These are phyloP conservation scores for Psilocybe subaeruginosa DNA, from an alignment of 768 basidiomycete species.

Conservation along the genomic window DNA sequence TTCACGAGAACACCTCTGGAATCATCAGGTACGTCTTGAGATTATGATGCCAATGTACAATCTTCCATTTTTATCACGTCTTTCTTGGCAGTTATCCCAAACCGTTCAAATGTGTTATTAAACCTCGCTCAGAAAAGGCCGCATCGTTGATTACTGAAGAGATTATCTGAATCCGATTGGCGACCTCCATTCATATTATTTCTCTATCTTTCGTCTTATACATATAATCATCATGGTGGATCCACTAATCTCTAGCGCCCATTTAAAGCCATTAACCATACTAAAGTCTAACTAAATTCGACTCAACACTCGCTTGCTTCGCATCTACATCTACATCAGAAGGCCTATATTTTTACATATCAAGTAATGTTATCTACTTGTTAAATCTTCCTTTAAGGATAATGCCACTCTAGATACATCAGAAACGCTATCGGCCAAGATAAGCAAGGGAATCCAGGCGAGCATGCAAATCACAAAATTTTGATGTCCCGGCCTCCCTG, in stretches of 20 bases:
- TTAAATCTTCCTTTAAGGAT: too few relatives aligned
- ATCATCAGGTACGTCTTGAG: slow-evolving; percentile 42
- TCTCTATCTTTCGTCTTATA: not conserved
- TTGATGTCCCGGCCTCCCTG: too few relatives aligned
- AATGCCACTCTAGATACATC: too few relatives aligned
- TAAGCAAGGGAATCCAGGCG: too few relatives aligned
- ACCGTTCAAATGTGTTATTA: slow-evolving; percentile 31
- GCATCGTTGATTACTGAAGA: slow-evolving; percentile 26
- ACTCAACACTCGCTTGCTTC: not conserved
- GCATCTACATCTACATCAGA: not conserved
- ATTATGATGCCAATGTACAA: not conserved
- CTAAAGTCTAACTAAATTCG: not conserved
- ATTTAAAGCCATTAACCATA: not conserved
- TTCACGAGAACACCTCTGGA: slow-evolving; percentile 46
- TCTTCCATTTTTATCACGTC: not conserved
- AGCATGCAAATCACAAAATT: too few relatives aligned
- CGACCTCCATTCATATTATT: not conserved
- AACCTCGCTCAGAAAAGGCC: slow-evolving; percentile 30
- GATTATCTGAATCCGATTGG: not conserved
- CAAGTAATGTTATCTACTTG: too few relatives aligned
- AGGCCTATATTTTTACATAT: too few relatives aligned
- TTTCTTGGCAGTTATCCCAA: slow-evolving; percentile 28
- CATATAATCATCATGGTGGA: not conserved
- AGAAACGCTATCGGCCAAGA: too few relatives aligned
- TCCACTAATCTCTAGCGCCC: not conserved